Percentiles rank a stretch among this genome's conserved stretches.
These are phyloP conservation scores for Tuber umbilicatum DNA, from an alignment of 495 filamentous ascomycete species.

Conservation along the genomic window DNA sequence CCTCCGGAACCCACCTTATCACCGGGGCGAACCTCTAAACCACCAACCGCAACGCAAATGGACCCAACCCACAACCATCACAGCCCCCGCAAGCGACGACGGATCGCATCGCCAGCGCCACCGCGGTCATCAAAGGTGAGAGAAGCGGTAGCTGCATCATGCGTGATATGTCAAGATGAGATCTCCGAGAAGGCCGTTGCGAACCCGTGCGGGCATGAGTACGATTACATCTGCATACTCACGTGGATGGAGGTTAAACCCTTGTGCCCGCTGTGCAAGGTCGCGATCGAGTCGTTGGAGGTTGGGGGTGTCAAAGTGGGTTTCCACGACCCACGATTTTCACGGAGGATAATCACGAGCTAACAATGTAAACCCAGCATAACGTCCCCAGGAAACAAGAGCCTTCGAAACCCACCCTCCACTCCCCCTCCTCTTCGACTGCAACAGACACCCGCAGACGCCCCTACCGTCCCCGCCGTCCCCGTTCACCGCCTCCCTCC, in stretches of 20 bases:
- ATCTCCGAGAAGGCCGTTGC: slow-evolving; percentile 33
- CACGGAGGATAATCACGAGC: slow-evolving; percentile 14
- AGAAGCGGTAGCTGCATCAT: slow-evolving; percentile 2
- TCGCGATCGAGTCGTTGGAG: slow-evolving; percentile 10
- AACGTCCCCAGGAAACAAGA: neutral
- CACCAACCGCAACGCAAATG: neutral
- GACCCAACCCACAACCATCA: neutral
- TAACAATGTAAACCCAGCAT: slow-evolving; percentile 13
- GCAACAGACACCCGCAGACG: slow-evolving; percentile 4
- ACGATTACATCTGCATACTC: slow-evolving; percentile 61
- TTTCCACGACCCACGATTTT: neutral
- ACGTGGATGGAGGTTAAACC: slow-evolving; percentile 62
- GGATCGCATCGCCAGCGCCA: neutral
- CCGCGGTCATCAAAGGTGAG: neutral
- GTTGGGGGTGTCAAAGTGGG: neutral
- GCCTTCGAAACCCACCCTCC: neutral
- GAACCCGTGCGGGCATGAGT: slow-evolving; percentile 34
- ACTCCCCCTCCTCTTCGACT: neutral
- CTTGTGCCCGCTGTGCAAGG: slow-evolving; percentile 57
- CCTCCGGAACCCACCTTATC: neutral
- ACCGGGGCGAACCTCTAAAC: neutral
- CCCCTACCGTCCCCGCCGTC: slow-evolving; percentile 14
- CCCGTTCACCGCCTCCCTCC: slow-evolving; percentile 23
- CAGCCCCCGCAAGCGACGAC: neutral
- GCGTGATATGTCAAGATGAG: slow-evolving; percentile 40